Evolutionary conservation across 2,329 filamentous ascomycete species (phyloP).

Genomic region (Lachnellula subtilissima): DNA sequence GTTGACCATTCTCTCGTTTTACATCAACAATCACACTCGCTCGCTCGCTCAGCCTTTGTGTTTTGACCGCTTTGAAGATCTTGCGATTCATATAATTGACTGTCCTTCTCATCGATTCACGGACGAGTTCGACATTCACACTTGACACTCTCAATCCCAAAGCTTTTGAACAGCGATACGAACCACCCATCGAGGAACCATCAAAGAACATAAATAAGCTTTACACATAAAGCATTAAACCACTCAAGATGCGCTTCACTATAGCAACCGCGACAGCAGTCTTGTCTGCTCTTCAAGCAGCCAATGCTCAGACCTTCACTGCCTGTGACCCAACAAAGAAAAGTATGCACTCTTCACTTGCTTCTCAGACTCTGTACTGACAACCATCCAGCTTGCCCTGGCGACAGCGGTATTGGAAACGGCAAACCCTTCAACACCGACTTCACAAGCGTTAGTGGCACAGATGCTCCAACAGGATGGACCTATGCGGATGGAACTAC

Average conservation of each 20-base stretch:
- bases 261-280: conserved; percentile 17
- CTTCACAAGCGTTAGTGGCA: conserved; percentile 39
- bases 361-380: conserved; percentile 14
- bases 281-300: conserved; percentile 18
- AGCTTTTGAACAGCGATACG: background rate
- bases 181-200: too few relatives aligned
- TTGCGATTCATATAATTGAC: background rate
- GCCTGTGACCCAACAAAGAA: conserved; percentile 40
- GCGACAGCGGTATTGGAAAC: conserved; percentile 38
- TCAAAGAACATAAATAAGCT: too few relatives aligned
- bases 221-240: too few relatives aligned
- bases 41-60: background rate
- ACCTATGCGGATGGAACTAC: conserved; percentile 46
- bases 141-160: background rate
- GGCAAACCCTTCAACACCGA: conserved; percentile 34
- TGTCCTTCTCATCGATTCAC: background rate
- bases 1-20: background rate
- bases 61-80: background rate
- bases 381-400: conserved; percentile 33
- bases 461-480: conserved; percentile 43
- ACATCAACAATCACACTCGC: background rate
- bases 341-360: conserved; percentile 21
- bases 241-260: conserved; percentile 21
- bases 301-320: conserved; percentile 41
- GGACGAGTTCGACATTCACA: background rate